A percentile compares a stretch with the other conserved stretches of the same genome.
Evolutionary conservation across 2,329 filamentous ascomycete species (phyloP).

Genomic region (Coniochaeta ligniaria): DNA sequence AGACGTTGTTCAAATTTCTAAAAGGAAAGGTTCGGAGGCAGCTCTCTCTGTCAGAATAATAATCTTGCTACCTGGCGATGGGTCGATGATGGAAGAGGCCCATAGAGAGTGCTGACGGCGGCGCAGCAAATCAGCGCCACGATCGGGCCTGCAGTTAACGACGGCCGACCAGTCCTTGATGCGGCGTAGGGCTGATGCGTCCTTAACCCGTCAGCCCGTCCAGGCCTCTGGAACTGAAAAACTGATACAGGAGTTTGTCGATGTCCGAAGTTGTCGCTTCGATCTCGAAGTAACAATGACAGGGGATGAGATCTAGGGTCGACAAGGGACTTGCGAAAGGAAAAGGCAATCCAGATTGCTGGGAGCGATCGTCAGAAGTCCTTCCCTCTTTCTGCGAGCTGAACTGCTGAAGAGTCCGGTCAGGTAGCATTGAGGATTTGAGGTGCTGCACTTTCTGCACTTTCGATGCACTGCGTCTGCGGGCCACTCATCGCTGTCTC

Average conservation of each 20-base stretch:
- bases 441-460: neutral
- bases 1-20: neutral
- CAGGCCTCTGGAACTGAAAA: neutral
- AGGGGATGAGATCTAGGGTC: neutral
- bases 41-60: neutral
- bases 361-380: conserved; percentile 5
- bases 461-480: neutral
- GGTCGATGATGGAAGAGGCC: neutral
- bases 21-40: neutral
- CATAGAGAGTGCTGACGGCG: neutral
- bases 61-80: neutral
- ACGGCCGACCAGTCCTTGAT: neutral
- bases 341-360: conserved; percentile 1
- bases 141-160: neutral
- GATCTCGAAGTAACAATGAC: neutral
- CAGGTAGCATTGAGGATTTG: neutral
- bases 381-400: neutral
- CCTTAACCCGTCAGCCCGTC: neutral
- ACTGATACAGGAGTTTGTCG: neutral
- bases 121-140: conserved; percentile 1
- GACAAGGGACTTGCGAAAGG: neutral
- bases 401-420: neutral
- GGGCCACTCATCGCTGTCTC: neutral
- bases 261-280: neutral
- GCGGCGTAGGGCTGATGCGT: neutral